Base-by-base conservation (phyloP, 2,329 filamentous ascomycete species). In the Fonsecaea nubica region DNA sequence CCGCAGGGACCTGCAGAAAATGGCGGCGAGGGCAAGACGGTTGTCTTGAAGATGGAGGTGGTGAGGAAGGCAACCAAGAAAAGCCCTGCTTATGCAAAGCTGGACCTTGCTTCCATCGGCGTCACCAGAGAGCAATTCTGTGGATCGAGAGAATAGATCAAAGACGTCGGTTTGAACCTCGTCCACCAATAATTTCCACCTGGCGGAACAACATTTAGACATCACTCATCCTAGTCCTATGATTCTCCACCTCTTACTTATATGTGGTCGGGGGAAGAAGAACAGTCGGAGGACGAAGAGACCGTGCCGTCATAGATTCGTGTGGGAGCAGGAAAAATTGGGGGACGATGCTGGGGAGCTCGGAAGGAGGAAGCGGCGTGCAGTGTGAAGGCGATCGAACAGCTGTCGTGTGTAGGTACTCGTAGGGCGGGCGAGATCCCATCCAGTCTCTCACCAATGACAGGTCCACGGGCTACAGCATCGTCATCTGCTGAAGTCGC, bases 181-280 rank as follows among this genome's bases (percentile, higher is more conserved):
- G 8, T 6, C n/a, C 15, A 42, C 13, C 40, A 42, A 8, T 5
- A 5, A 2, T 42, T 42, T 70, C 68, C 15, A 63, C 50, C 30
- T 33, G 30, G 15, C 59, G 57, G 15, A 64, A 66, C 68, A 66
- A 68, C 18, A 21, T 58, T 25, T 35, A 59, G 32, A 70, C 61
- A 56, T 68, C 53, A 9, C 50, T 58, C 50, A 70, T 66, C 25
- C 50, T 68, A 10, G 59, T 33, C 12, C 56, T 52, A 12, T 60
- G 65, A 33, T 62, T 64, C 52, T 70, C 68, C 32, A 66, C 63
- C 57, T 70, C 65, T 63, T 68, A 66, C 65, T n/a, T 42, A 58
- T 13, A 62, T 32, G 12, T 50, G 40, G 12, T 66, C 45, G 65
- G 68, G 66, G 15, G 32, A 35, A 42, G 35, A 30, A 68, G 64